A percentile compares a stretch with the other conserved stretches of the same genome.
Evolutionary conservation across 768 basidiomycete species (phyloP).

Genomic region (Infundibulicybe gibba): DNA sequence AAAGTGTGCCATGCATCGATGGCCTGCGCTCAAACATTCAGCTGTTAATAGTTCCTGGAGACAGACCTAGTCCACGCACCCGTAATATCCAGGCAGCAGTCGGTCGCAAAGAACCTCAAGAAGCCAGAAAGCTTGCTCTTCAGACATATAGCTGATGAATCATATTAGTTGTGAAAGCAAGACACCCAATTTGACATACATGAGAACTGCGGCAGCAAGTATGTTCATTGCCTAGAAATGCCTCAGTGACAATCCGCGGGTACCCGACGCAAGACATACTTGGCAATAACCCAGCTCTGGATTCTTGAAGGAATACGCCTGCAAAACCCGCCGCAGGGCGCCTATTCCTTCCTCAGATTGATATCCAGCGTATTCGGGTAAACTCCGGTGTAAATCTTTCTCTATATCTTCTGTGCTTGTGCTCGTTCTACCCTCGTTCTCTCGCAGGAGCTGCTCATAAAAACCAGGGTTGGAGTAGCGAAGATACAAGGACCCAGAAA

Average conservation of each 20-base stretch:
- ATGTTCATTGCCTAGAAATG: slow-evolving; percentile 88
- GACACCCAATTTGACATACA: slow-evolving; percentile 42
- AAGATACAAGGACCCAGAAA: slow-evolving; percentile 91
- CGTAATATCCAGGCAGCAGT: slow-evolving; percentile 95
- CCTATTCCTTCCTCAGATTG: slow-evolving; percentile 85
- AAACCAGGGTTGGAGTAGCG: slow-evolving; percentile 84
- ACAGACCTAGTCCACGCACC: slow-evolving; percentile 44
- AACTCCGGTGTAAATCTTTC: slow-evolving; percentile 93
- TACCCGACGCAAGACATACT: slow-evolving; percentile 29
- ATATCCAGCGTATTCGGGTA: slow-evolving; percentile 97
- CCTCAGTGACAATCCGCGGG: slow-evolving; percentile 2
- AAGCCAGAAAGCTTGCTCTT: slow-evolving; percentile 98
- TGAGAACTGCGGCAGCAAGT: slow-evolving; percentile 89
- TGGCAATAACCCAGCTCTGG: slow-evolving; percentile 96
- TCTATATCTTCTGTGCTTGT: slow-evolving; percentile 98
- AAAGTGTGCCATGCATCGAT: slow-evolving; percentile 97
- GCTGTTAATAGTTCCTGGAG: too few species aligned
- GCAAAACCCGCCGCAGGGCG: slow-evolving; percentile 83
- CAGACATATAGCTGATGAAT: slow-evolving; percentile 85
- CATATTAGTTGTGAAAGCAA: slow-evolving; percentile 5
- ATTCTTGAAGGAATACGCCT: slow-evolving; percentile 94
- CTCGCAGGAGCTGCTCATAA: slow-evolving; percentile 71
- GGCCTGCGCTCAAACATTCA: slow-evolving; percentile 46
- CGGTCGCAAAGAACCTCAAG: slow-evolving; percentile 93
- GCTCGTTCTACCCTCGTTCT: slow-evolving; percentile 74